phyloP scores from a whole-genome alignment of 176 grass and related monocot species.

The Oryza longistaminata region DNA sequence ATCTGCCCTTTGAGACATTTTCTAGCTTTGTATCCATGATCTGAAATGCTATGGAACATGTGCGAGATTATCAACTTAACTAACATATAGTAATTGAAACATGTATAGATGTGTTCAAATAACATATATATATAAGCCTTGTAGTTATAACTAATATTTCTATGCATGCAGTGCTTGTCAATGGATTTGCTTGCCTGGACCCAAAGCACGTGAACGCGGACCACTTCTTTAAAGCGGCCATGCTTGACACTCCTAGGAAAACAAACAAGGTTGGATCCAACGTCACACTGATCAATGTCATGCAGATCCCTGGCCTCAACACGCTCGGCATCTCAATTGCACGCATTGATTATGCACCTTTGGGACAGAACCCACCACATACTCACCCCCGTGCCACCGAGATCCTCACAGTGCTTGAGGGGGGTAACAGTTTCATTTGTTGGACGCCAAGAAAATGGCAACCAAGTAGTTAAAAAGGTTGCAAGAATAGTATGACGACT shows the following conservation, averaged over 20 bases:
- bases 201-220: background rate
- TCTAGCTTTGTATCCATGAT: background rate
- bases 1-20: background rate
- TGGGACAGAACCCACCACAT: constrained; percentile 20
- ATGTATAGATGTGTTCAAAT: background rate
- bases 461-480: no score
- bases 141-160: no score
- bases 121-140: background rate
- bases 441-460: no score
- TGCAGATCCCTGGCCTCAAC: background rate
- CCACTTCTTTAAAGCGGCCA: background rate
- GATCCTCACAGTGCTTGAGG: background rate
- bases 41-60: background rate
- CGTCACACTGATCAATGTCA: background rate
- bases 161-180: background rate
- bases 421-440: no score
- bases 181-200: constrained; percentile 9
- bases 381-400: constrained; percentile 29
- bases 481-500: no score
- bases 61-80: no score
- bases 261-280: background rate
- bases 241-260: background rate
- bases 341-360: background rate
- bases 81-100: no score
- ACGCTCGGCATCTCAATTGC: background rate